Percentiles rank a stretch among this genome's conserved stretches.
Evolutionary conservation across 1,139 yeast genomes (phyloP).

Genomic region (Taphrina pruni): DNA sequence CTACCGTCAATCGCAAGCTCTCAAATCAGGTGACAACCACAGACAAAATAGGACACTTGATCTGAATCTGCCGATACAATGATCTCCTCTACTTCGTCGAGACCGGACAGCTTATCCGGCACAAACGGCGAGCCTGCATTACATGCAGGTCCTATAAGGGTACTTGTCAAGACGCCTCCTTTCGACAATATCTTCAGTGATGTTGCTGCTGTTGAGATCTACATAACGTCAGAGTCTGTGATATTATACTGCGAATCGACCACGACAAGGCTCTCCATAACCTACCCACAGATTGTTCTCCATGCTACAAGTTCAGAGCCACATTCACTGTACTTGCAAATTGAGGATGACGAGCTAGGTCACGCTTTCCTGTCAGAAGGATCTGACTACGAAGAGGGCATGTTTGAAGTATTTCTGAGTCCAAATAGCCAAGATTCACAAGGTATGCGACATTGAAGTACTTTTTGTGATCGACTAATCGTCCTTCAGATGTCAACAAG

Average conservation of each 20-base stretch:
- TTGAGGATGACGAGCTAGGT: constrained; percentile 12
- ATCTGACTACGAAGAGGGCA: constrained; percentile 1
- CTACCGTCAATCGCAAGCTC: too few relatives aligned
- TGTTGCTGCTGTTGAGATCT: not conserved
- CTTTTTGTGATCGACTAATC: too few relatives aligned
- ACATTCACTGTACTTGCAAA: constrained; percentile 16
- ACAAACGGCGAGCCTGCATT: constrained; percentile 16
- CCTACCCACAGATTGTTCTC: constrained; percentile 16
- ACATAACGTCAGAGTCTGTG: constrained; percentile 22
- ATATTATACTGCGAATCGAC: not conserved
- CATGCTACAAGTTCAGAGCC: constrained; percentile 17
- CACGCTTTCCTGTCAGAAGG: not conserved
- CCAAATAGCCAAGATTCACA: not conserved
- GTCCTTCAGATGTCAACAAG: not conserved
- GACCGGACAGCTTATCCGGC: constrained; percentile 8
- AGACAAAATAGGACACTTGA: too few relatives aligned
- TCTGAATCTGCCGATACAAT: too few relatives aligned
- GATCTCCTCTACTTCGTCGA: too few relatives aligned
- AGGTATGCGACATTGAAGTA: not conserved
- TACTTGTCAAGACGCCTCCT: not conserved
- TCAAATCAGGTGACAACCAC: too few relatives aligned
- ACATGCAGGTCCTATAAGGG: not conserved
- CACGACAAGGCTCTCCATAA: constrained; percentile 1
- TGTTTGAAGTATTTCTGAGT: constrained; percentile 16
- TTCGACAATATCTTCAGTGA: not conserved